A percentile compares a stretch with the other conserved stretches of the same genome.
These are phyloP conservation scores for Bretschneidera sinensis DNA, from an alignment of 345 rosid genomes.

Conservation along the genomic window DNA sequence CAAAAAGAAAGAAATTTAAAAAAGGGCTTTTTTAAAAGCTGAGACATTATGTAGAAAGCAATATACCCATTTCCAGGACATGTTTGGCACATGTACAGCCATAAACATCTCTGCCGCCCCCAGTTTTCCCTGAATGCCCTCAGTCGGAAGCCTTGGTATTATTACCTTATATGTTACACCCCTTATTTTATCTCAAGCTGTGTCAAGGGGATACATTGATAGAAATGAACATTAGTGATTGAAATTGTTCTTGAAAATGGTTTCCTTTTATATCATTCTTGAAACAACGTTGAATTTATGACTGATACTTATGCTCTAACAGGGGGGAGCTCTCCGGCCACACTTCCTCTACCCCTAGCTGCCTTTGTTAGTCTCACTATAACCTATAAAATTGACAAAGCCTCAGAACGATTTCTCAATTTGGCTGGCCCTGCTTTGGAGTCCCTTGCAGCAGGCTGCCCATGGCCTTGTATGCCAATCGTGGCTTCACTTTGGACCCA, in stretches of 20 bases:
- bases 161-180: slow-evolving; percentile 1
- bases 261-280: background rate
- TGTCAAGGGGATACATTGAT: no score
- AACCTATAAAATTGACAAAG: slow-evolving; percentile 85
- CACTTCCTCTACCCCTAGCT: slow-evolving; percentile 94
- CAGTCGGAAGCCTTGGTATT: no score
- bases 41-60: background rate
- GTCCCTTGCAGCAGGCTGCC: slow-evolving; percentile 89
- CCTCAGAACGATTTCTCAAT: slow-evolving; percentile 74
- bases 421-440: slow-evolving; percentile 86
- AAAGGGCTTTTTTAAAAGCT: no score
- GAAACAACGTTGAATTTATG: background rate
- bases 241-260: no score
- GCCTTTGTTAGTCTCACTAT: slow-evolving; percentile 96
- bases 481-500: slow-evolving; percentile 92
- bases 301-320: slow-evolving; percentile 28
- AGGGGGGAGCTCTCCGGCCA: slow-evolving; percentile 76
- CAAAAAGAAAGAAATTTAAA: no score
- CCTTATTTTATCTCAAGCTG: slow-evolving; percentile 10
- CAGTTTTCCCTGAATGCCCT: background rate
- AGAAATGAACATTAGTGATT: no score
- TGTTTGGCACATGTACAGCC: no score
- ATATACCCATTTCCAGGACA: no score
- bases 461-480: slow-evolving; percentile 99
- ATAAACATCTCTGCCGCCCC: slow-evolving; percentile 4